Evolutionary conservation across 257 asterid species (phyloP).

Genomic region (Solanum bukasovii): DNA sequence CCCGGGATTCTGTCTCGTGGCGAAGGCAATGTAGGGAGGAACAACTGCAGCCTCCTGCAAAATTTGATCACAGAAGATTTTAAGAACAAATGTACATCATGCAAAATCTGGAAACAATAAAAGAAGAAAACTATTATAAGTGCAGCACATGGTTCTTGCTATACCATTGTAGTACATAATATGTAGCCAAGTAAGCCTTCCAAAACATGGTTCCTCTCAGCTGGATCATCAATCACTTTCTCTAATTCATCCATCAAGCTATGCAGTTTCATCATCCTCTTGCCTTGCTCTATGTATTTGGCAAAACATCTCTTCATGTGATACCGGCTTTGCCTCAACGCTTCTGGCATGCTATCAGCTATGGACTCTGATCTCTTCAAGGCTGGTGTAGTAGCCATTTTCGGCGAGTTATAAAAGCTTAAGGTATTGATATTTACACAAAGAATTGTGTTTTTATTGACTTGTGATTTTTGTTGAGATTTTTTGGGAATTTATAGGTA

Average conservation of each 20-base stretch:
- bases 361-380: conserved; percentile 59
- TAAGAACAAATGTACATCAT: not conserved
- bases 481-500: conserved; percentile 31
- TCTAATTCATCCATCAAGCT: conserved; percentile 76
- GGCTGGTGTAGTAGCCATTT: conserved; percentile 42
- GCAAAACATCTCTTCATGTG: conserved; percentile 90
- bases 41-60: conserved; percentile 84
- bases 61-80: not conserved
- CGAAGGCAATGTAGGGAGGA: conserved; percentile 81
- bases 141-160: not conserved
- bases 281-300: conserved; percentile 61
- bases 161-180: conserved; percentile 80
- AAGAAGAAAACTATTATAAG: not conserved
- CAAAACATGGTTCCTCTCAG: conserved; percentile 50
- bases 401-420: not conserved
- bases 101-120: not conserved
- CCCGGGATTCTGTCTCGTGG: conserved; percentile 81
- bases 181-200: conserved; percentile 86
- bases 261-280: conserved; percentile 53
- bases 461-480: not conserved
- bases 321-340: conserved; percentile 74
- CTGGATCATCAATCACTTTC: conserved; percentile 55
- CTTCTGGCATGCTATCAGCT: conserved; percentile 85
- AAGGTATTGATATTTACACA: not conserved
- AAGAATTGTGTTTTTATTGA: not conserved